Percentiles rank a stretch among this genome's conserved stretches.
These are phyloP conservation scores for Alternaria ethzedia DNA, from an alignment of 2,329 filamentous ascomycete genomes.

Conservation along the genomic window DNA sequence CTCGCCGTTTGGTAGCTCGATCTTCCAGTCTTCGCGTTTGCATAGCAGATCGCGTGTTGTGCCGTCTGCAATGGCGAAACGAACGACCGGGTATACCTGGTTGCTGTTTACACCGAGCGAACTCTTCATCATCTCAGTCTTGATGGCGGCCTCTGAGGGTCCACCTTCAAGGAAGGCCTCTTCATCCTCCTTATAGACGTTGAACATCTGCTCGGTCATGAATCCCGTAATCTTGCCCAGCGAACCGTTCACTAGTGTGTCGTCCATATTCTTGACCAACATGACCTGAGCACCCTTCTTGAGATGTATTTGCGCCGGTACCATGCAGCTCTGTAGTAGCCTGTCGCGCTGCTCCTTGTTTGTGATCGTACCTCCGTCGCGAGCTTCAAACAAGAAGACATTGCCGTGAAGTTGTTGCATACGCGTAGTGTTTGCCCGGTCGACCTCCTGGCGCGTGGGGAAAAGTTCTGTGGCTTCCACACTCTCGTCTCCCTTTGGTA, in stretches of 20 bases:
- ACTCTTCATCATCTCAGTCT: slow-evolving; percentile 57
- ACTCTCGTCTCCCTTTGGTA: slow-evolving; percentile 69
- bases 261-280: slow-evolving; percentile 99
- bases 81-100: slow-evolving; percentile 79
- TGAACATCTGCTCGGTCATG: slow-evolving; percentile 72
- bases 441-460: slow-evolving; percentile 87
- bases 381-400: slow-evolving; percentile 70
- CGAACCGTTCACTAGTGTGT: slow-evolving; percentile 90
- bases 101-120: slow-evolving; percentile 56
- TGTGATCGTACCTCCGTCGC: slow-evolving; percentile 71
- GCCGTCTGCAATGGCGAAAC: slow-evolving; percentile 81
- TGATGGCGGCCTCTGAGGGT: slow-evolving; percentile 47
- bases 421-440: slow-evolving; percentile 78
- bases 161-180: slow-evolving; percentile 60
- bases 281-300: slow-evolving; percentile 97
- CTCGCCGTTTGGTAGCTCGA: slow-evolving; percentile 94
- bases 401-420: slow-evolving; percentile 76
- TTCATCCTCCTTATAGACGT: slow-evolving; percentile 64
- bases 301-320: slow-evolving; percentile 77
- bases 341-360: slow-evolving; percentile 76
- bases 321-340: slow-evolving; percentile 89
- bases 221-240: slow-evolving; percentile 85
- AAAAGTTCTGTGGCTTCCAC: slow-evolving; percentile 90
- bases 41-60: slow-evolving; percentile 78
- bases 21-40: slow-evolving; percentile 90